Evolutionary conservation across 2,329 filamentous ascomycete genomes (phyloP).

Genomic region (Aquanectria penicillioides): DNA sequence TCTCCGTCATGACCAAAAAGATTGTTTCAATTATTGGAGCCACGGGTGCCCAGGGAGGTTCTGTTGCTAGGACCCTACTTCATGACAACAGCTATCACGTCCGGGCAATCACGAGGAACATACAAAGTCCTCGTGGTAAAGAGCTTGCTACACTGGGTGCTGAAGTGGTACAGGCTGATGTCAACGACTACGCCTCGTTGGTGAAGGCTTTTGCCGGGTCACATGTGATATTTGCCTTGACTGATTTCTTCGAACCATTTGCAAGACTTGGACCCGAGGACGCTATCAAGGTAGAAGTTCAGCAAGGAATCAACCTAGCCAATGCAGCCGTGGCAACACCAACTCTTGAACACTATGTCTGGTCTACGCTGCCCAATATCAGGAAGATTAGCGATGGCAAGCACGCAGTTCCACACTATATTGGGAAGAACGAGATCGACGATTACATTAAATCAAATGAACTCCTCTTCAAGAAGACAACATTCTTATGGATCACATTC

Average conservation of each 20-base stretch:
- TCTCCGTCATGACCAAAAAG: background rate
- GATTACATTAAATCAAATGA: conserved; percentile 49
- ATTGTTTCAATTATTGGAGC: conserved; percentile 49
- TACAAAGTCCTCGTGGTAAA: conserved; percentile 42
- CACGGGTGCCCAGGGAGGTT: conserved; percentile 54
- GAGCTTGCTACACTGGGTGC: conserved; percentile 45
- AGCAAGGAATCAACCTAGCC: conserved; percentile 54
- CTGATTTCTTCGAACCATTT: conserved; percentile 50
- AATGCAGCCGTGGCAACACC: conserved; percentile 49
- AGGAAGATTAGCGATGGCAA: conserved; percentile 45
- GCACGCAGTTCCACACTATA: conserved; percentile 51
- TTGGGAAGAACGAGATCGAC: conserved; percentile 54
- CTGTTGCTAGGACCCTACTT: conserved; percentile 52
- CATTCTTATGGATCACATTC: conserved; percentile 50
- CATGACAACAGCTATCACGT: conserved; percentile 49
- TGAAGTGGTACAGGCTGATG: conserved; percentile 47
- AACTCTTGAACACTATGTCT: conserved; percentile 56
- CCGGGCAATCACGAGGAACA: conserved; percentile 51
- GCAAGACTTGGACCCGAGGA: conserved; percentile 39
- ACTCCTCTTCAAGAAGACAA: conserved; percentile 49
- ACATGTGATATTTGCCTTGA: conserved; percentile 46
- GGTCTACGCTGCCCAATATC: conserved; percentile 55
- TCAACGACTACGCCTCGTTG: conserved; percentile 43
- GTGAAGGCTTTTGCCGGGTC: conserved; percentile 45
- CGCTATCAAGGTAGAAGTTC: conserved; percentile 49